Percentiles rank a stretch among this genome's conserved stretches.
Conservation (phyloP, 768 basidiomycete species). For the Rhodotorula kratochvilovae region DNA sequence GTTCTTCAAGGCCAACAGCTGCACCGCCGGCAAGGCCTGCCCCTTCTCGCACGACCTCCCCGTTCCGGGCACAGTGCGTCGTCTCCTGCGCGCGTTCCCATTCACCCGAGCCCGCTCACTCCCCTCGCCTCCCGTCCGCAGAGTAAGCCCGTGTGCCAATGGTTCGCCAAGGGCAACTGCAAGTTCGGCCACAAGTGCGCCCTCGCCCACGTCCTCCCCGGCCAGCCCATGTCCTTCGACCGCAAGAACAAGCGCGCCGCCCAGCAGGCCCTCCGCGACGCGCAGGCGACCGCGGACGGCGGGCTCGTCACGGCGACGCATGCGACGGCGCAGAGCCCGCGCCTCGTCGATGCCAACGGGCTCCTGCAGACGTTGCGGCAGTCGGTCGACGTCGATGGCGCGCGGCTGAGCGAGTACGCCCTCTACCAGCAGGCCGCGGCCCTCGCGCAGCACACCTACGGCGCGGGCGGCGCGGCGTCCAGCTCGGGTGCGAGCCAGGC, state of each 20-base stretch:
- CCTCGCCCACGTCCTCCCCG: slow-evolving; percentile 86
- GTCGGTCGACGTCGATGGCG: slow-evolving; percentile 1
- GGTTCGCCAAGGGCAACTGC: slow-evolving; percentile 80
- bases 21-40: slow-evolving; percentile 87
- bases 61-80: slow-evolving; percentile 57
- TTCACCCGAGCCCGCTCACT: background rate
- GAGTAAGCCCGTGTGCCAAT: slow-evolving; percentile 49
- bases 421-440: slow-evolving; percentile 3
- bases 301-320: slow-evolving; percentile 7
- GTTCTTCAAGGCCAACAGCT: slow-evolving; percentile 71
- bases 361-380: slow-evolving; percentile 27
- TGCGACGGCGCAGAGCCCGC: slow-evolving; percentile 5
- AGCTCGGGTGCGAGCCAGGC: slow-evolving; percentile 30
- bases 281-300: slow-evolving; percentile 9
- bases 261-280: slow-evolving; percentile 42
- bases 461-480: too few relatives aligned
- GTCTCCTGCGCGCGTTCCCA: background rate
- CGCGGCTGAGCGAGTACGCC: background rate
- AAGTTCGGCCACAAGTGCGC: slow-evolving; percentile 74
- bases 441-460: background rate
- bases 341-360: background rate
- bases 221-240: slow-evolving; percentile 92
- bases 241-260: slow-evolving; percentile 77
- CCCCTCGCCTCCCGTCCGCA: slow-evolving; percentile 7
- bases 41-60: slow-evolving; percentile 80